Evolutionary conservation across 1,284 basidiomycete species (phyloP).

Genomic region (Heliocybe sulcata): DNA sequence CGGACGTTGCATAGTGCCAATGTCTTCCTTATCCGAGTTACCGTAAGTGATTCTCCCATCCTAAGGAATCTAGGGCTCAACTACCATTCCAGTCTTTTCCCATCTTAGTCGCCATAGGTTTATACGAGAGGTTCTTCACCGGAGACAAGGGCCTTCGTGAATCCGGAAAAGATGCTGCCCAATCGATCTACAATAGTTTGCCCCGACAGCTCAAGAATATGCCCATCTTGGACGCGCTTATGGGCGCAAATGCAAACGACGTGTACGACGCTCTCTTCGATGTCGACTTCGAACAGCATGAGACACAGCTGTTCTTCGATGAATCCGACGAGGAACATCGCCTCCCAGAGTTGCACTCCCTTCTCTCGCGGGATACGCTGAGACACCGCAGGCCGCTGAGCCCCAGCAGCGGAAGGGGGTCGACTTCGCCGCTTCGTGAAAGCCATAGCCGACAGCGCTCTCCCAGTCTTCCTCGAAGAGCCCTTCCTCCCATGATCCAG

Average conservation of each 20-base stretch:
- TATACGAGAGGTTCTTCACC: conserved; percentile 73
- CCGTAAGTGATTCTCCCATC: conserved; percentile 28
- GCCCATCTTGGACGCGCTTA: conserved; percentile 64
- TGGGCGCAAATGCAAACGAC: conserved; percentile 56
- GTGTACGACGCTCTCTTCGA: conserved; percentile 75
- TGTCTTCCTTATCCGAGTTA: conserved; percentile 77
- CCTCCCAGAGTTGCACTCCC: conserved; percentile 27
- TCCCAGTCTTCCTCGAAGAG: conserved; percentile 13
- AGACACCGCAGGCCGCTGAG: conserved; percentile 5
- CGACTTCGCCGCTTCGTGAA: neutral
- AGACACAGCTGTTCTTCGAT: conserved; percentile 28
- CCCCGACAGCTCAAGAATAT: conserved; percentile 65
- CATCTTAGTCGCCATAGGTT: conserved; percentile 66
- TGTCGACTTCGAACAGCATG: conserved; percentile 45
- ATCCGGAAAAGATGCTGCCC: conserved; percentile 41
- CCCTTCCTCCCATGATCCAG: conserved; percentile 15
- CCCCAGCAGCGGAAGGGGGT: neutral
- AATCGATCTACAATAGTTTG: conserved; percentile 53
- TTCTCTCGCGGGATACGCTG: conserved; percentile 34
- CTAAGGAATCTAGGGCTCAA: neutral
- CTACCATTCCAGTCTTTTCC: conserved; percentile 55
- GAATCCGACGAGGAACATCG: conserved; percentile 44
- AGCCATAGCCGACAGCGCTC: conserved; percentile 10
- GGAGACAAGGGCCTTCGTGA: conserved; percentile 40
- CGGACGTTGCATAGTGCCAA: conserved; percentile 73